A percentile compares a stretch with the other conserved stretches of the same genome.
phyloP scores from a whole-genome alignment of 495 filamentous ascomycete genomes.

The Aspergillus bertholletiae region DNA sequence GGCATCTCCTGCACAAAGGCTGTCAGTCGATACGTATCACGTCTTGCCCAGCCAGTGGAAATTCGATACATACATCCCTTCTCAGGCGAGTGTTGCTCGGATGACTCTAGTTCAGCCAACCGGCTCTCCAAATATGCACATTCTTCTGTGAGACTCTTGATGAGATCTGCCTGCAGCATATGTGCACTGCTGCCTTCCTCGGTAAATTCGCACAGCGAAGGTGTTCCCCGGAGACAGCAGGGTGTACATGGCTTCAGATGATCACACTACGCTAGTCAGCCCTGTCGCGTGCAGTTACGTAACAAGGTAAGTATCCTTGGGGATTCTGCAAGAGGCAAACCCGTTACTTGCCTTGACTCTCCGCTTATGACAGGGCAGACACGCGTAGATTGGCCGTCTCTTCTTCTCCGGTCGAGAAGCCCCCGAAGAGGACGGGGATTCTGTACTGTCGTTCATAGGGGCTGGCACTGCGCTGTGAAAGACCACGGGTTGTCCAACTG shows the following conservation, averaged over 20 bases:
- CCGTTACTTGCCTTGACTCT: not conserved
- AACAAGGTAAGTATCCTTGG: not conserved
- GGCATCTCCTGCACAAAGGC: not conserved
- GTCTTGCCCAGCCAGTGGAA: not conserved
- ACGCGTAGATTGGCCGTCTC: not conserved
- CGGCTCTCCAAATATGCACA: not conserved
- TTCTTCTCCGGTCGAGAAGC: not conserved
- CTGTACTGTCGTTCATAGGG: not conserved
- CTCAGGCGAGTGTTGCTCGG: not conserved
- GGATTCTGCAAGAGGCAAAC: not conserved
- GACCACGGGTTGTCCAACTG: not conserved
- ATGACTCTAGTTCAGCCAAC: not conserved
- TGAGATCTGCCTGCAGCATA: not conserved
- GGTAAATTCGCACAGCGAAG: not conserved
- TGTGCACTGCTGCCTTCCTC: not conserved
- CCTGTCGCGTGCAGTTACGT: not conserved
- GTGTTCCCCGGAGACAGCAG: not conserved
- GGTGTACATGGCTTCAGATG: not conserved
- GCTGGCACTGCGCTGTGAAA: not conserved
- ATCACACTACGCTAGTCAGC: not conserved
- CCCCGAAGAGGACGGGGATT: not conserved
- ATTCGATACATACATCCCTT: not conserved
- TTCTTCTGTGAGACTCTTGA: constrained; percentile 1
- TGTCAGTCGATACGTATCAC: not conserved
- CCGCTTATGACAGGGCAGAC: not conserved